Conservation (phyloP, 2,329 filamentous ascomycete genomes). For the Seiridium cupressi region DNA sequence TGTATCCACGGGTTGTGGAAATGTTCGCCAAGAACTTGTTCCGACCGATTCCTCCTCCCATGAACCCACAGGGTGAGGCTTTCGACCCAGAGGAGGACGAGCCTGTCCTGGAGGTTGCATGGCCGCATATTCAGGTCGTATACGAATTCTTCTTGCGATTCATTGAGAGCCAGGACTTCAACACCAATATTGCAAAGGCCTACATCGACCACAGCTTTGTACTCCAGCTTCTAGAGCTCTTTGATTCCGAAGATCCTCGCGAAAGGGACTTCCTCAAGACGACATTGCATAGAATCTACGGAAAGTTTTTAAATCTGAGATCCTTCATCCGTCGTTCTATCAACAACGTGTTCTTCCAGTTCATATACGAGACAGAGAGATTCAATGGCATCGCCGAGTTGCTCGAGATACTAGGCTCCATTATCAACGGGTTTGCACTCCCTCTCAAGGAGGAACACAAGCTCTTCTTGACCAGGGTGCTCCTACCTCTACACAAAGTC, state of each 20-base stretch:
- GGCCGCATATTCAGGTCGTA: slow-evolving; percentile 98
- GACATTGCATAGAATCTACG: slow-evolving; percentile 95
- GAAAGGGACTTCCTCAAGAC: slow-evolving; percentile 98
- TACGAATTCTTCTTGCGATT: slow-evolving; percentile 99
- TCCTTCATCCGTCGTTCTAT: slow-evolving; percentile 98
- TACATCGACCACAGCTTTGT: slow-evolving; percentile 99
- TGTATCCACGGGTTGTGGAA: slow-evolving; percentile 97
- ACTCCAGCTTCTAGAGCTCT: slow-evolving; percentile 91
- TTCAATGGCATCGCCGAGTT: slow-evolving; percentile 98
- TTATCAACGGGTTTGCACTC: slow-evolving; percentile 97
- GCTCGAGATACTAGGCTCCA: slow-evolving; percentile 93
- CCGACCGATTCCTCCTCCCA: slow-evolving; percentile 91
- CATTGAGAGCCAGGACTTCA: slow-evolving; percentile 99
- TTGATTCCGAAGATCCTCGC: slow-evolving; percentile 95
- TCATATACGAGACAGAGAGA: slow-evolving; percentile 96
- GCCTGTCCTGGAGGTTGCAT: slow-evolving; percentile 94
- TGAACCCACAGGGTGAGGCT: slow-evolving; percentile 96
- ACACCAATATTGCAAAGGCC: slow-evolving; percentile 97
- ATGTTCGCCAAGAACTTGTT: slow-evolving; percentile 99
- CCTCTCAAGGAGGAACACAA: slow-evolving; percentile 99
- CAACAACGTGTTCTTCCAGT: slow-evolving; percentile 99
- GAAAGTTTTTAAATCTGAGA: slow-evolving; percentile 95
- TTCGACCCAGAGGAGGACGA: slow-evolving; percentile 99
- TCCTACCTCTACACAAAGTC: slow-evolving; percentile 94
- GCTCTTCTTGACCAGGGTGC: slow-evolving; percentile 88